A percentile compares a stretch with the other conserved stretches of the same genome.
phyloP scores from a whole-genome alignment of 768 basidiomycete species.

The Dentipellis sp. region DNA sequence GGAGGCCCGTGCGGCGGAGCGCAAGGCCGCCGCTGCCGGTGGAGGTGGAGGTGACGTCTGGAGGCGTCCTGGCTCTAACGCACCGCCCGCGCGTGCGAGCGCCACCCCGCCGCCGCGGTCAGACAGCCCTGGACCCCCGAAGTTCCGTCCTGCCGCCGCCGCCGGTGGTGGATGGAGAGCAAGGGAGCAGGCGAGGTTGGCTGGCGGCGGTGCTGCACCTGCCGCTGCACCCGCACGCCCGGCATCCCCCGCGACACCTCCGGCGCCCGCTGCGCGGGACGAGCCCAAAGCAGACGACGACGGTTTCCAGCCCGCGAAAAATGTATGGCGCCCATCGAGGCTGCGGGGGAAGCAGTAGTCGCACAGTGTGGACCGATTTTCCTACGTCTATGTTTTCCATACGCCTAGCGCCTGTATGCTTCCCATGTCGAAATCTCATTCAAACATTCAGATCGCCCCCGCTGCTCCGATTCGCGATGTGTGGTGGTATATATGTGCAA shows the following conservation, averaged over 20 bases:
- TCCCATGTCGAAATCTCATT: neutral
- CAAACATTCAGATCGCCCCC: neutral
- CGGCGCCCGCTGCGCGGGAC: constrained; percentile 27
- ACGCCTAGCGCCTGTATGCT: neutral
- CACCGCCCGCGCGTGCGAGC: constrained; percentile 15
- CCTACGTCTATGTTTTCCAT: neutral
- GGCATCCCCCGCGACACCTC: constrained; percentile 25
- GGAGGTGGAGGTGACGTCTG: constrained; percentile 22
- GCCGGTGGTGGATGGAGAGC: constrained; percentile 49
- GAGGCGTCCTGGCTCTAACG: constrained; percentile 12
- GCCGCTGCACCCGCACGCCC: constrained; percentile 18
- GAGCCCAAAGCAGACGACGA: constrained; percentile 44
- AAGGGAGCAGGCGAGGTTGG: constrained; percentile 38
- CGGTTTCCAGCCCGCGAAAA: constrained; percentile 59
- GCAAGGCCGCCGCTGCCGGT: constrained; percentile 19
- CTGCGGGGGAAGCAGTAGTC: constrained; percentile 9
- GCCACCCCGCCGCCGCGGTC: constrained; percentile 33
- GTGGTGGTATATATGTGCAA: constrained; percentile 4
- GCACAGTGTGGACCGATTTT: neutral
- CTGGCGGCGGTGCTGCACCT: too few relatives aligned
- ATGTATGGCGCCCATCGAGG: constrained; percentile 25
- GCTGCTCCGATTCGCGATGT: too few relatives aligned
- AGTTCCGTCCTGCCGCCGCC: constrained; percentile 6
- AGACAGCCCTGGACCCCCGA: constrained; percentile 41
- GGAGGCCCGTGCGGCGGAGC: constrained; percentile 24